Base-by-base conservation (phyloP, 768 basidiomycete species). In the Russula vinacea region DNA sequence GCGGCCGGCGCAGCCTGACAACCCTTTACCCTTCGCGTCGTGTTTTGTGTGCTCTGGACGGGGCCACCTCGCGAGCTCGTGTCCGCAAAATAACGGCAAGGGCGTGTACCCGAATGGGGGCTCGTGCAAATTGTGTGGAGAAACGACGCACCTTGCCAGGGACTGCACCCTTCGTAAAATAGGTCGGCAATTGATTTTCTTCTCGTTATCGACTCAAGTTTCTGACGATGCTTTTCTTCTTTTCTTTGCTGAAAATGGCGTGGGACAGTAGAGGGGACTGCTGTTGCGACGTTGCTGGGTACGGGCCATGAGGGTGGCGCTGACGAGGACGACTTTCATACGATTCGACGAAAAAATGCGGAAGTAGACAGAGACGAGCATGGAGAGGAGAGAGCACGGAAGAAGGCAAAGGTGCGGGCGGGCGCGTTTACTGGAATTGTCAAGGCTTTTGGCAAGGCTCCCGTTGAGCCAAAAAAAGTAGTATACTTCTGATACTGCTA, bases 301-400 rank as follows among this genome's bases (percentile, higher is more conserved):
- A 74, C 72, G 1, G 80, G 80, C 0, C 72, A 72, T 35, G 84
- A 79, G 44, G 85, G 82, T 0, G 92, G 93, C 26, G 88, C 95
- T 10, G 95, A 98, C 72, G 95, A 98, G 74, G 95, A 98, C 71
- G 95, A 97, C 73, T 97, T 95, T 76, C 94, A 94, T 73, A 79
- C 79, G 0, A 81, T 94, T 73, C 88, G 87, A 72, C 82, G 92
- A 50, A 81, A 77, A 58, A 83, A 78, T 51, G 76, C 73, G 11
- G 84, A 87, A 63, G 78, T 91, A 0, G 84, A 89, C 33, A 78
- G 75, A 33, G 83, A 85, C 32, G 85, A 88, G 70, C 84, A 81
- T 69, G 73, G 71, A 50, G 77, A 79, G 56, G 78, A 78, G 32
- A 80, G 76, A 64, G 67, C 68, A 58, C 82, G 76, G 72, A 78